A percentile compares a stretch with the other conserved stretches of the same genome.
phyloP scores from a whole-genome alignment of 306 rosid species.

The Lablab purpureus region DNA sequence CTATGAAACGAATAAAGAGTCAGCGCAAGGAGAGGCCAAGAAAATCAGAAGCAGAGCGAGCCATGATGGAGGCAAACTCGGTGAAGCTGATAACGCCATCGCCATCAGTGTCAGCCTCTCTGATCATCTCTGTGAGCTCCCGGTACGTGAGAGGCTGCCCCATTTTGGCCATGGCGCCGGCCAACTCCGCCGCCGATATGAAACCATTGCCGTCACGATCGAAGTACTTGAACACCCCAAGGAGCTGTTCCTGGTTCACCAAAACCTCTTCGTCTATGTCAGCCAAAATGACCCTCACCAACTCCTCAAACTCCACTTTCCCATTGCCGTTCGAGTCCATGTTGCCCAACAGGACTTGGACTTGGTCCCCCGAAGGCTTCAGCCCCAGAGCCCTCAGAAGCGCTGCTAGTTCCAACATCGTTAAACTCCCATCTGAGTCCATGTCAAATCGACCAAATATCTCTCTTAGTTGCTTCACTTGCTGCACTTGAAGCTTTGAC shows the following conservation, averaged over 20 bases:
- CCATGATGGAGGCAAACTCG: conserved; percentile 79
- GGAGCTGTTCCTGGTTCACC: conserved; percentile 66
- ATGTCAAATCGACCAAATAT: conserved; percentile 79
- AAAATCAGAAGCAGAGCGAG: conserved; percentile 68
- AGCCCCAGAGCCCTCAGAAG: conserved; percentile 81
- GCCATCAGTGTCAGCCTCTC: conserved; percentile 79
- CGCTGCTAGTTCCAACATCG: conserved; percentile 82
- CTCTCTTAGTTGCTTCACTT: conserved; percentile 61
- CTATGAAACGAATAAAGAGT: neutral
- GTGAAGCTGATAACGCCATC: conserved; percentile 83
- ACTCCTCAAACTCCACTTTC: conserved; percentile 80
- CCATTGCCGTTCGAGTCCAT: conserved; percentile 85
- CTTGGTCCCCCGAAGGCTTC: conserved; percentile 75
- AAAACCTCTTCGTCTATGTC: conserved; percentile 61
- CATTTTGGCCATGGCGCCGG: conserved; percentile 87
- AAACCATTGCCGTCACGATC: conserved; percentile 84
- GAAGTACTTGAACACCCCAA: conserved; percentile 70
- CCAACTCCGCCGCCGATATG: conserved; percentile 79
- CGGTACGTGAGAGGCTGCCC: conserved; percentile 79
- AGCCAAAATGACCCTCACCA: conserved; percentile 65
- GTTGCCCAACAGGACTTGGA: conserved; percentile 60
- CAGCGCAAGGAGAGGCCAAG: conserved; percentile 58
- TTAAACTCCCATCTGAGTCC: conserved; percentile 89
- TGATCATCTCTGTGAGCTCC: conserved; percentile 87
- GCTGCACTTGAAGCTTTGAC: conserved; percentile 58